These are phyloP conservation scores for Didymella lethalis DNA, from an alignment of 2,329 filamentous ascomycete species.

Conservation along the genomic window DNA sequence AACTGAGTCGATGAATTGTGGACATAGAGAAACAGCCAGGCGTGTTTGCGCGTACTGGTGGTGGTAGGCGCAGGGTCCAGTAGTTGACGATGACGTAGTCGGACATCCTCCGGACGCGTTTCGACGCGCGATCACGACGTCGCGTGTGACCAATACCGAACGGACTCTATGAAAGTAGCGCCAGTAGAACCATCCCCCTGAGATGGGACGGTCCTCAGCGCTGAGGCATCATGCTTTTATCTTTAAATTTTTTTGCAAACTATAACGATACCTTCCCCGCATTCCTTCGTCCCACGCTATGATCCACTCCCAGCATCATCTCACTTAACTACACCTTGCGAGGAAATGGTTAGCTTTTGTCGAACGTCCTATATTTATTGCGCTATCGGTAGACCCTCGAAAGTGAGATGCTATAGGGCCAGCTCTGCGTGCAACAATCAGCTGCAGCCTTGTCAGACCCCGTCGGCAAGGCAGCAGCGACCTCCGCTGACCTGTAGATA, in stretches of 20 bases:
- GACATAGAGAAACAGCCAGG: not conserved
- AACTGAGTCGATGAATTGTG: not conserved
- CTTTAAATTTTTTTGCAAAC: too few relatives aligned
- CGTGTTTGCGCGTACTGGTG: not conserved
- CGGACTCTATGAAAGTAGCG: not conserved
- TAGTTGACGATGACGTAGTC: constrained; percentile 29
- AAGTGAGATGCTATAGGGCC: too few relatives aligned
- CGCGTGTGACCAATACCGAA: not conserved
- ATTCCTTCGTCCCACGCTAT: too few relatives aligned
- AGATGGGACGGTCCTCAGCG: not conserved
- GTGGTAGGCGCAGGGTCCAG: not conserved
- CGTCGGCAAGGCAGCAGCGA: not conserved
- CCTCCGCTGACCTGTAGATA: not conserved
- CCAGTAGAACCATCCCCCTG: not conserved
- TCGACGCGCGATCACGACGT: constrained; percentile 27
- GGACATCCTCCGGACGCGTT: constrained; percentile 21
- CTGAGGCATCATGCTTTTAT: not conserved
- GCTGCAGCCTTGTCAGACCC: not conserved
- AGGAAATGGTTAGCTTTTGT: too few relatives aligned
- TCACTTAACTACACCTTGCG: too few relatives aligned
- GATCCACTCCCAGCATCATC: too few relatives aligned
- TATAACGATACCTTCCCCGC: too few relatives aligned
- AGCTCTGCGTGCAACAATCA: not conserved
- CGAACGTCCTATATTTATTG: too few relatives aligned
- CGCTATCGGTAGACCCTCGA: too few relatives aligned